Conservation (phyloP, 1,139 yeast genomes). For the Spathaspora jeffriesii region DNA sequence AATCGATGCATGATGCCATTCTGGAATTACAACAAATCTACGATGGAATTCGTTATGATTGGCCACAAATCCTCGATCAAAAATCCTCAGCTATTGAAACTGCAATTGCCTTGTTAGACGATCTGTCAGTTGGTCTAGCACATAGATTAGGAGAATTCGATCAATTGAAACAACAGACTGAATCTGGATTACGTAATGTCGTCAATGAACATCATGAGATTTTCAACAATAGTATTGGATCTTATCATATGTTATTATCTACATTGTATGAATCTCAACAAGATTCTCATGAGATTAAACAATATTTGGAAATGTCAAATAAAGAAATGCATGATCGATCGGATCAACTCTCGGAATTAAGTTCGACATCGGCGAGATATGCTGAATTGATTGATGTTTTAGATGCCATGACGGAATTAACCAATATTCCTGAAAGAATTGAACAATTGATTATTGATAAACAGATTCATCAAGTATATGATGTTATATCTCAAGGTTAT, state of each 20-base stretch:
- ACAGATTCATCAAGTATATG: conserved; percentile 70
- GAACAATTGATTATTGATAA: conserved; percentile 69
- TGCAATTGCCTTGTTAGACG: conserved; percentile 80
- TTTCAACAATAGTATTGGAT: conserved; percentile 80
- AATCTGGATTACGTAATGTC: conserved; percentile 60
- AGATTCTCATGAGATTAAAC: conserved; percentile 50
- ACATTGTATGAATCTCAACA: conserved; percentile 59
- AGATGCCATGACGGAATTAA: conserved; percentile 66
- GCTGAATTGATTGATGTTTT: conserved; percentile 71
- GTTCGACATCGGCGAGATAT: conserved; percentile 61
- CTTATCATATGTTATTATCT: conserved; percentile 63
- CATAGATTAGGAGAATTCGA: conserved; percentile 63
- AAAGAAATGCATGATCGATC: conserved; percentile 55
- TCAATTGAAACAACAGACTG: conserved; percentile 54
- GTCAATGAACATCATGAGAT: conserved; percentile 85
- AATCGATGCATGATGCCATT: conserved; percentile 27
- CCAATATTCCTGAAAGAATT: conserved; percentile 59
- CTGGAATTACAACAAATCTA: conserved; percentile 37
- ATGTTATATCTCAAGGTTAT: conserved; percentile 57
- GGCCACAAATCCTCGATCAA: conserved; percentile 41
- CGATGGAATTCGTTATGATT: conserved; percentile 41
- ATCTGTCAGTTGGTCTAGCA: conserved; percentile 86
- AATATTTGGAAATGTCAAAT: conserved; percentile 52
- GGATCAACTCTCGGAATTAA: conserved; percentile 62
- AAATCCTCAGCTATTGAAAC: conserved; percentile 78